phyloP scores from a whole-genome alignment of 495 filamentous ascomycete species.

The Aspergillus sclerotioniger region DNA sequence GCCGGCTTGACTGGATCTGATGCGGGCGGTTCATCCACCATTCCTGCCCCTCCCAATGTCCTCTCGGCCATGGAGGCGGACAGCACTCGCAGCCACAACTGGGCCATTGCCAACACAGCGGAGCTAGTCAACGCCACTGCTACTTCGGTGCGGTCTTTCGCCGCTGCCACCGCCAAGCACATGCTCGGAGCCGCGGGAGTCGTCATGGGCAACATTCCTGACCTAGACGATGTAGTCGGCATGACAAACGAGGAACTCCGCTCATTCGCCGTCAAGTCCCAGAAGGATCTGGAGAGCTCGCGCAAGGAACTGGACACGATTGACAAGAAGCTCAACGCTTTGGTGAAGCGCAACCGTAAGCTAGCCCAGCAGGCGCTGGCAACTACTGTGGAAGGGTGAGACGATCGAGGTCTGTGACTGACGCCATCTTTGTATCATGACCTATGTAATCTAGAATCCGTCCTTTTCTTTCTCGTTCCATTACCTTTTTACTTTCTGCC shows the following conservation, averaged over 20 bases:
- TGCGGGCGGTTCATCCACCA: not conserved
- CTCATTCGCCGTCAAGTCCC: constrained; percentile 34
- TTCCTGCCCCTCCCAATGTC: constrained; percentile 35
- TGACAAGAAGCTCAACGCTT: constrained; percentile 45
- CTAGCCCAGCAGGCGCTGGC: constrained; percentile 42
- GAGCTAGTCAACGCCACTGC: constrained; percentile 43
- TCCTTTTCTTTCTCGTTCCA: not conserved
- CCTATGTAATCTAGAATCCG: not conserved
- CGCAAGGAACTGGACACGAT: constrained; percentile 45
- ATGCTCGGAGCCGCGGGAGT: constrained; percentile 39
- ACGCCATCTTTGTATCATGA: not conserved
- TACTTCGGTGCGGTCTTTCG: constrained; percentile 43
- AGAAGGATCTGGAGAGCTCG: constrained; percentile 41
- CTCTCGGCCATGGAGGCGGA: constrained; percentile 47
- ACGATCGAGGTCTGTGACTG: not conserved
- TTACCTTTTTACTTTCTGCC: not conserved
- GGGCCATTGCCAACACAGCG: constrained; percentile 44
- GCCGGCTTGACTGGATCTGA: constrained; percentile 25
- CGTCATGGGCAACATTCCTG: constrained; percentile 30
- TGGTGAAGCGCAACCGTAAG: constrained; percentile 52
- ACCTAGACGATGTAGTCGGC: constrained; percentile 41
- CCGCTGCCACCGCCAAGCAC: constrained; percentile 42
- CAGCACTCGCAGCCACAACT: constrained; percentile 43
- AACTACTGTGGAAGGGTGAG: constrained; percentile 18
- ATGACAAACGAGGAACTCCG: constrained; percentile 45